phyloP scores from a whole-genome alignment of 2,329 filamentous ascomycete genomes.

The Sporothrix phasma region DNA sequence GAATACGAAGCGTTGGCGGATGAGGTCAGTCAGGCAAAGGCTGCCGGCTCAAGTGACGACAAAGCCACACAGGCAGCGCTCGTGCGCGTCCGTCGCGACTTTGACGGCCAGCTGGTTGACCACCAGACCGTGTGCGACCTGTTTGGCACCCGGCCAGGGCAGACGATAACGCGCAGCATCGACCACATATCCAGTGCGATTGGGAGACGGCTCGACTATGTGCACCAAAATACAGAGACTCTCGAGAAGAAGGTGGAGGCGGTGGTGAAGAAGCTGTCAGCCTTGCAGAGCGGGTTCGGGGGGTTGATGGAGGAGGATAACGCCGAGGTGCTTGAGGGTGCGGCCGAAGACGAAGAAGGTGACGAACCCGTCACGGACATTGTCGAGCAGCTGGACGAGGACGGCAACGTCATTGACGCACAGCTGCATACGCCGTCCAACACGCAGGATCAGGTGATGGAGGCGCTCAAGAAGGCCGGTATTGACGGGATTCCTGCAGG shows the following conservation, averaged over 20 bases:
- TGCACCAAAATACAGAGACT: slow-evolving; percentile 66
- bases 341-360: slow-evolving; percentile 50
- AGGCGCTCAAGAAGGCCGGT: slow-evolving; percentile 69
- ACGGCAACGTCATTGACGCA: slow-evolving; percentile 70
- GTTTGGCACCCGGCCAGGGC: slow-evolving; percentile 31
- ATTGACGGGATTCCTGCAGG: slow-evolving; percentile 32
- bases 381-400: slow-evolving; percentile 80
- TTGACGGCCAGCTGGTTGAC: slow-evolving; percentile 54
- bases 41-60: slow-evolving; percentile 34
- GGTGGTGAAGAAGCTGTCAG: slow-evolving; percentile 60
- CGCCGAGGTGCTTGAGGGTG: slow-evolving; percentile 43
- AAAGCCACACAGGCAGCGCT: slow-evolving; percentile 28
- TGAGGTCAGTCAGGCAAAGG: slow-evolving; percentile 42
- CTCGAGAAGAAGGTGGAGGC: slow-evolving; percentile 62
- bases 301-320: slow-evolving; percentile 46
- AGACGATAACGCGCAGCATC: slow-evolving; percentile 34
- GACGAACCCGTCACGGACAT: slow-evolving; percentile 79
- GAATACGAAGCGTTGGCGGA: slow-evolving; percentile 88
- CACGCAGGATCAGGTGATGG: slow-evolving; percentile 55
- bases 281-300: slow-evolving; percentile 48
- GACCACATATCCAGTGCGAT: slow-evolving; percentile 59
- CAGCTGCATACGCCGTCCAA: slow-evolving; percentile 58
- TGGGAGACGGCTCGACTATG: slow-evolving; percentile 75
- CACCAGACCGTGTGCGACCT: slow-evolving; percentile 45
- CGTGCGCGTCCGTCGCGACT: slow-evolving; percentile 45